phyloP scores from a whole-genome alignment of 192 early-diverging fungal species.

The Martensiomyces pterosporus region DNA sequence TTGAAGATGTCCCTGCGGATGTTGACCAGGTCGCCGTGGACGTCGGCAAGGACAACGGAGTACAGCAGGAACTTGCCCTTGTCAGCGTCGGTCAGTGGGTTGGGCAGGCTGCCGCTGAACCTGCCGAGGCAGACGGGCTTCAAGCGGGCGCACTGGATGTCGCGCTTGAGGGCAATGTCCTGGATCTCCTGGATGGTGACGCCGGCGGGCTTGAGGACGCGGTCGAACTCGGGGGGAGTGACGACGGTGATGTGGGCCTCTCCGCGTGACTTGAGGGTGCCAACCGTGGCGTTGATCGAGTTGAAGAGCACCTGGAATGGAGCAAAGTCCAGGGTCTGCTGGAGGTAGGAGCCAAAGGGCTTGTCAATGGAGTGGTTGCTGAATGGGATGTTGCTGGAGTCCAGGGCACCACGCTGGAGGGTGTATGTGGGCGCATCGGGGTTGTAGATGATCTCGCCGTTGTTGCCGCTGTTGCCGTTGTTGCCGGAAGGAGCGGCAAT shows the following conservation, averaged over 20 bases:
- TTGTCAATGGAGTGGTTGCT: slow-evolving; percentile 28
- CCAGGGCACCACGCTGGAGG: slow-evolving; percentile 34
- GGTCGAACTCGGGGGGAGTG: slow-evolving; percentile 62
- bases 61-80: slow-evolving; percentile 22
- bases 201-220: slow-evolving; percentile 51
- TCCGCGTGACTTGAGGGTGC: slow-evolving; percentile 46
- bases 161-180: slow-evolving; percentile 44
- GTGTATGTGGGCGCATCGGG: slow-evolving; percentile 28
- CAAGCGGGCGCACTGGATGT: slow-evolving; percentile 58
- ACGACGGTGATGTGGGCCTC: slow-evolving; percentile 73
- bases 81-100: slow-evolving; percentile 10
- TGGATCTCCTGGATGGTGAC: slow-evolving; percentile 66
- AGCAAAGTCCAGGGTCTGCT: slow-evolving; percentile 57
- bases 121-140: slow-evolving; percentile 60
- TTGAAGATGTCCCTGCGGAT: slow-evolving; percentile 56
- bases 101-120: slow-evolving; percentile 39
- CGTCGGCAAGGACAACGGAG: slow-evolving; percentile 51
- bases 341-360: slow-evolving; percentile 54
- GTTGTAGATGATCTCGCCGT: slow-evolving; percentile 31
- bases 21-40: slow-evolving; percentile 35
- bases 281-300: slow-evolving; percentile 42
- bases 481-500: too few species aligned
- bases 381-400: slow-evolving; percentile 48
- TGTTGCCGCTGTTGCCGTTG: too few species aligned
- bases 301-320: slow-evolving; percentile 53